A percentile compares a stretch with the other conserved stretches of the same genome.
Conservation (phyloP, 495 filamentous ascomycete genomes). For the Usnea hakonensis region DNA sequence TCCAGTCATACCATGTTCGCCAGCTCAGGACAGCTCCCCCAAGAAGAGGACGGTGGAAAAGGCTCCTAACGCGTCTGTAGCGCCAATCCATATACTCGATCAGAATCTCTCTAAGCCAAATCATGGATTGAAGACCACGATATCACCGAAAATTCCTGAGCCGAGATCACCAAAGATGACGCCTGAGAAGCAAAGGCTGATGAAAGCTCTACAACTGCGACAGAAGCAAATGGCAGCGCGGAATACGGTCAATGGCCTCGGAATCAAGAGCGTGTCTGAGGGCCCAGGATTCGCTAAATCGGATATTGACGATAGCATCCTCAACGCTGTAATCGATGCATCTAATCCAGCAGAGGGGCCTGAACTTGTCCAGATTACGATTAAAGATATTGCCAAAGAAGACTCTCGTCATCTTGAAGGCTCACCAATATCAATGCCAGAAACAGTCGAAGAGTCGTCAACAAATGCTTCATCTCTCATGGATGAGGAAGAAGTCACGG, state of each 20-base stretch:
- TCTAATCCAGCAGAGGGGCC: not conserved
- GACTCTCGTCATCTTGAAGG: slow-evolving; percentile 12
- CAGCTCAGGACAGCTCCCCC: slow-evolving; percentile 29
- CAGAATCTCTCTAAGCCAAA: slow-evolving; percentile 32
- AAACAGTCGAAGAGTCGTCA: slow-evolving; percentile 21
- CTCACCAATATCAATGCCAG: slow-evolving; percentile 22
- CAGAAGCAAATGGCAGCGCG: slow-evolving; percentile 58
- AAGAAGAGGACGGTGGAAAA: slow-evolving; percentile 28
- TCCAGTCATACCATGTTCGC: not conserved
- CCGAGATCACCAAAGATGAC: slow-evolving; percentile 58
- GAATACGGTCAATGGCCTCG: slow-evolving; percentile 21
- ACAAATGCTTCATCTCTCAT: slow-evolving; percentile 26
- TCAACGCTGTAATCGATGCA: slow-evolving; percentile 27
- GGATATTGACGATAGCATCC: slow-evolving; percentile 1
- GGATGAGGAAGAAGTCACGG: slow-evolving; percentile 16
- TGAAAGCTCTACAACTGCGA: slow-evolving; percentile 87
- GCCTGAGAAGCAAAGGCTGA: slow-evolving; percentile 80
- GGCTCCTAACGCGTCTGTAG: slow-evolving; percentile 41
- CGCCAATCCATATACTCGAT: slow-evolving; percentile 19
- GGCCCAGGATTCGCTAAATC: not conserved
- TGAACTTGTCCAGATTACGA: slow-evolving; percentile 7
- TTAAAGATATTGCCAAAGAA: not conserved
- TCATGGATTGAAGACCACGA: slow-evolving; percentile 38
- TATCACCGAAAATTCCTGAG: slow-evolving; percentile 14
- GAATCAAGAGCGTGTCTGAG: slow-evolving; percentile 1